phyloP scores from a whole-genome alignment of 2,329 filamentous ascomycete genomes.

The Fusarium sacchari region DNA sequence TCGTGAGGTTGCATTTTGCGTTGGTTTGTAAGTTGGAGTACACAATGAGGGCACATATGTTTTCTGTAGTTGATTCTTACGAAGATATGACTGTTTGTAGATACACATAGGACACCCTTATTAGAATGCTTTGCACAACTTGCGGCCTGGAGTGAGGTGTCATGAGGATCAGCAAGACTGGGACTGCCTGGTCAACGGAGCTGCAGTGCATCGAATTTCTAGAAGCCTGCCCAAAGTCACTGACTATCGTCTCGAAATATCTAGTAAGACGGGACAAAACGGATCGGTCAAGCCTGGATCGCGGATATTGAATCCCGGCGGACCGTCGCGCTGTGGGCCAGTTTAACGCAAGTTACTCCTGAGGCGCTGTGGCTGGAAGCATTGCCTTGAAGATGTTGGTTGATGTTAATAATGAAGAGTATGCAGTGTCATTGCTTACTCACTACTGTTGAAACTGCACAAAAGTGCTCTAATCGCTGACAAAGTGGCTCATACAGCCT shows the following conservation, averaged over 20 bases:
- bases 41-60: constrained; percentile 3
- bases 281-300: constrained; percentile 23
- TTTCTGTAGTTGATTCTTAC: constrained; percentile 5
- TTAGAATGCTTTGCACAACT: constrained; percentile 6
- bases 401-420: background rate
- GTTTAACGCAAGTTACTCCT: background rate
- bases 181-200: background rate
- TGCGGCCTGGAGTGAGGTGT: background rate
- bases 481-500: background rate
- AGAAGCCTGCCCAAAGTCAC: constrained; percentile 28
- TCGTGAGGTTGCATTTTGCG: background rate
- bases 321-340: constrained; percentile 15
- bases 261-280: background rate
- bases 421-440: background rate
- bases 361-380: background rate
- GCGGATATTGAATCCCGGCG: constrained; percentile 29
- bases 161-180: background rate
- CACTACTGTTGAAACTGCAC: background rate
- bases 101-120: constrained; percentile 35
- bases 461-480: background rate
- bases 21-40: background rate
- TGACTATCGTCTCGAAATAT: background rate
- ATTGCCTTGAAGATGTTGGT: background rate
- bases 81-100: constrained; percentile 29
- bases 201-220: constrained; percentile 16